Evolutionary conservation across 148 eudicot species (phyloP).

Genomic region (Camellia granthamiana): DNA sequence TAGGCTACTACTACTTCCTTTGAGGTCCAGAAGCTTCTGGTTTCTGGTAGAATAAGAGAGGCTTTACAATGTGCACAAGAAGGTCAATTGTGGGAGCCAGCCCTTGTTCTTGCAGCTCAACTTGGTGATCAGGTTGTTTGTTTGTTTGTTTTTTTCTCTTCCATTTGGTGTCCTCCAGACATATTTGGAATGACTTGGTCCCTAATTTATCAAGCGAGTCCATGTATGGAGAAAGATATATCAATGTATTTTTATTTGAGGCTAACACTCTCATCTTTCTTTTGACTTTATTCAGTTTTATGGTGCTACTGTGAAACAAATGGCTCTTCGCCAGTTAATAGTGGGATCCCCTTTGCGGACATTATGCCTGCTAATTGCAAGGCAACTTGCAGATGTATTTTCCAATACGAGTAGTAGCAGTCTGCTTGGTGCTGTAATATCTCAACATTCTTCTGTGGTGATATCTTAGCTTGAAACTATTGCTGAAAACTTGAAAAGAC

Average conservation of each 20-base stretch:
- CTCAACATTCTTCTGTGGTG: slow-evolving; percentile 50
- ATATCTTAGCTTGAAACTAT: background rate
- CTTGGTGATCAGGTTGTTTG: too few species aligned
- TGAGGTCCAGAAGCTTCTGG: slow-evolving; percentile 58
- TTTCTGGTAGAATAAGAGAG: background rate
- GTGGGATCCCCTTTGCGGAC: background rate
- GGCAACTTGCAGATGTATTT: slow-evolving; percentile 71
- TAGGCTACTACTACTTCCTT: slow-evolving; percentile 50
- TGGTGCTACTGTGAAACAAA: slow-evolving; percentile 64
- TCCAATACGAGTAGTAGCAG: slow-evolving; percentile 25
- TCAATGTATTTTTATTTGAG: background rate
- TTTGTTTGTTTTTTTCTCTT: too few species aligned
- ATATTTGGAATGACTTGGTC: background rate
- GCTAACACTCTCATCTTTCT: too few species aligned
- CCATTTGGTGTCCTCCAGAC: too few species aligned
- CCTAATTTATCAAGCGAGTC: background rate
- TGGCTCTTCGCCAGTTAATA: slow-evolving; percentile 63
- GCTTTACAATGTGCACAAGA: too few species aligned
- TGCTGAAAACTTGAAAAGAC: background rate
- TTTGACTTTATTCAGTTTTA: slow-evolving; percentile 45
- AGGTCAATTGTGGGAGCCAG: too few species aligned
- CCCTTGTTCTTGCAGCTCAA: too few species aligned
- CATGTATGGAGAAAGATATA: background rate
- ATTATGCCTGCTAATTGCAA: slow-evolving; percentile 25
- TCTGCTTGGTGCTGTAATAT: slow-evolving; percentile 29